Conservation (phyloP, 495 filamentous ascomycete species). For the Daldinia bambusicola region DNA sequence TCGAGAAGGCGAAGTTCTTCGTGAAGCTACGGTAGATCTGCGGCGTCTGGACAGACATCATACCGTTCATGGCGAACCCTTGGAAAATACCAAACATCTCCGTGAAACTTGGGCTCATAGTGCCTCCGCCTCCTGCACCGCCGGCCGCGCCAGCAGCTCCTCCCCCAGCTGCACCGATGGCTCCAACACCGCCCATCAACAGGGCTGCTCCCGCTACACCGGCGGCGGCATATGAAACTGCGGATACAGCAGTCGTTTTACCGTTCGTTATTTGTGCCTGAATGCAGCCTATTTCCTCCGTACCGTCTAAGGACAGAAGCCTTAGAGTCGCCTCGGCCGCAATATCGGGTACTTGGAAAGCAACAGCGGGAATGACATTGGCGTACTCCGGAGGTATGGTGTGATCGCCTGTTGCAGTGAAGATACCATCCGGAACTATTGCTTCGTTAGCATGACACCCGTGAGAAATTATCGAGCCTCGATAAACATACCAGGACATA, state of each 20-base stretch:
- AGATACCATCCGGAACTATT: constrained; percentile 76
- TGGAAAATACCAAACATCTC: constrained; percentile 94
- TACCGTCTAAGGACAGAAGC: constrained; percentile 69
- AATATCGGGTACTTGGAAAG: constrained; percentile 90
- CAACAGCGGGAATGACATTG: constrained; percentile 84
- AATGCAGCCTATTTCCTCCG: constrained; percentile 80
- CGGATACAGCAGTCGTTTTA: constrained; percentile 77
- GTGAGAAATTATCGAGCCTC: neutral
- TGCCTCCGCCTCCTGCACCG: constrained; percentile 61
- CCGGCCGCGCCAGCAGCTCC: constrained; percentile 51
- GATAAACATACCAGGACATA: constrained; percentile 80
- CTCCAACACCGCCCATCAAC: constrained; percentile 76
- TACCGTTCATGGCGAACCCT: constrained; percentile 91
- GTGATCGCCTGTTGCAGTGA: constrained; percentile 76
- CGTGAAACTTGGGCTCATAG: constrained; percentile 82
- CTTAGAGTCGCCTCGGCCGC: constrained; percentile 85
- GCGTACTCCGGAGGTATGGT: constrained; percentile 75
- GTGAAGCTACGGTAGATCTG: constrained; percentile 85
- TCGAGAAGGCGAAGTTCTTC: constrained; percentile 93
- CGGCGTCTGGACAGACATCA: constrained; percentile 91
- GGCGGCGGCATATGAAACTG: constrained; percentile 84
- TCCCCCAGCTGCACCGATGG: constrained; percentile 67
- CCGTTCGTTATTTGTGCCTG: constrained; percentile 85
- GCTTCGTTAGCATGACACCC: constrained; percentile 46
- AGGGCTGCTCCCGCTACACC: constrained; percentile 89